Evolutionary conservation across 495 filamentous ascomycete genomes (phyloP).

Genomic region (Penicillium arizonense): DNA sequence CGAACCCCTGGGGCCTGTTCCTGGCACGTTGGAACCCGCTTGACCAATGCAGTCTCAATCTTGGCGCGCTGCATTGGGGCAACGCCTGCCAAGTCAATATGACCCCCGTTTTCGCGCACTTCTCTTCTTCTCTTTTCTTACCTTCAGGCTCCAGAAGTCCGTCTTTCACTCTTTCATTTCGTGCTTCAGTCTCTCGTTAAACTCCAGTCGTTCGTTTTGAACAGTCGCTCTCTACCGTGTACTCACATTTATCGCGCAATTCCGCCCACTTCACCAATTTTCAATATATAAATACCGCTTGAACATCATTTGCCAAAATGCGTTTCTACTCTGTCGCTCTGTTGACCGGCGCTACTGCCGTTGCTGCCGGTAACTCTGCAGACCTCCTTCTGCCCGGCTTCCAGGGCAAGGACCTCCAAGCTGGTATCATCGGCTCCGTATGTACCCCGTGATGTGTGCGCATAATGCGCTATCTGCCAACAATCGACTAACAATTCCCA

Average conservation of each 20-base stretch:
- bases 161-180: constrained; percentile 13
- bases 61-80: constrained; percentile 1
- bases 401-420: constrained; percentile 20
- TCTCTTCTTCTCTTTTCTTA: constrained; percentile 9
- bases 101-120: constrained; percentile 2
- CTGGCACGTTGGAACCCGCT: constrained; percentile 11
- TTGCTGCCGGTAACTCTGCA: constrained; percentile 28
- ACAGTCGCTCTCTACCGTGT: constrained; percentile 18
- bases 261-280: constrained; percentile 20
- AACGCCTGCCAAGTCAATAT: constrained; percentile 11
- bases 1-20: constrained; percentile 22
- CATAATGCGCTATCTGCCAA: background rate
- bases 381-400: constrained; percentile 32
- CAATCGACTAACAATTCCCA: constrained; percentile 5
- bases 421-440: constrained; percentile 27
- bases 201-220: constrained; percentile 34
- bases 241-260: constrained; percentile 18
- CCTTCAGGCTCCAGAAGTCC: constrained; percentile 8
- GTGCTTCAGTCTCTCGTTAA: constrained; percentile 20
- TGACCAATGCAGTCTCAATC: background rate
- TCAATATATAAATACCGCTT: constrained; percentile 7
- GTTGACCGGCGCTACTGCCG: constrained; percentile 27
- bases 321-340: constrained; percentile 28
- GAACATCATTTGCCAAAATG: constrained; percentile 20
- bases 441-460: background rate